A percentile compares a stretch with the other conserved stretches of the same genome.
These are phyloP conservation scores for Emmonsiellopsis sp. DNA, from an alignment of 2,329 filamentous ascomycete genomes.

Conservation along the genomic window DNA sequence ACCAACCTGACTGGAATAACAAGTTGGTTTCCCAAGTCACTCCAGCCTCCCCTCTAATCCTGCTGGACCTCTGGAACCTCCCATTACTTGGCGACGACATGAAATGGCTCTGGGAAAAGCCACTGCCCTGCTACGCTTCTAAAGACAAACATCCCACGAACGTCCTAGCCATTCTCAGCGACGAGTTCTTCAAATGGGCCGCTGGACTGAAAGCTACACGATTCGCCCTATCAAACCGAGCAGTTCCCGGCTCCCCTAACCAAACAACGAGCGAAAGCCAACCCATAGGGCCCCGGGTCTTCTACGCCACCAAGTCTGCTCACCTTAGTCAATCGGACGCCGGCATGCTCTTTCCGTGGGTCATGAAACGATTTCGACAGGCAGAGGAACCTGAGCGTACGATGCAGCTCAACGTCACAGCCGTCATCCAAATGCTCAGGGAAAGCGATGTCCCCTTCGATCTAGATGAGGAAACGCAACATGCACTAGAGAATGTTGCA, in stretches of 20 bases:
- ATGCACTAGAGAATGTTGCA: background rate
- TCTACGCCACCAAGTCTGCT: slow-evolving; percentile 63
- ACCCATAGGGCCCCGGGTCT: slow-evolving; percentile 51
- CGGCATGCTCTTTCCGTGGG: slow-evolving; percentile 68
- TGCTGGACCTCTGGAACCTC: slow-evolving; percentile 75
- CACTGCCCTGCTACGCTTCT: slow-evolving; percentile 55
- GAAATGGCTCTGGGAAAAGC: slow-evolving; percentile 57
- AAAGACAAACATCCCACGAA: slow-evolving; percentile 45
- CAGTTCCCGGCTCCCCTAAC: slow-evolving; percentile 15
- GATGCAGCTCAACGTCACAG: slow-evolving; percentile 21
- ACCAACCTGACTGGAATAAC: slow-evolving; percentile 47
- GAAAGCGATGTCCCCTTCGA: slow-evolving; percentile 8
- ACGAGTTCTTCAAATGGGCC: slow-evolving; percentile 70
- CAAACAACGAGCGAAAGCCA: background rate
- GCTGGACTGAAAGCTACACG: slow-evolving; percentile 63
- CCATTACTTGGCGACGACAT: slow-evolving; percentile 57
- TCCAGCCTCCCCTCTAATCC: slow-evolving; percentile 52
- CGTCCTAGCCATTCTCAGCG: slow-evolving; percentile 62
- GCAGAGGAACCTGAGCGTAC: slow-evolving; percentile 27
- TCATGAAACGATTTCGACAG: slow-evolving; percentile 41
- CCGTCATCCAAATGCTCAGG: slow-evolving; percentile 17
- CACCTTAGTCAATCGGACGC: slow-evolving; percentile 80
- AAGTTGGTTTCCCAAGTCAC: slow-evolving; percentile 58
- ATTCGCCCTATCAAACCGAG: slow-evolving; percentile 51
- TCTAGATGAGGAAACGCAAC: background rate